Percentiles rank a stretch among this genome's conserved stretches.
phyloP scores from a whole-genome alignment of 2,329 filamentous ascomycete genomes.

The Clarireedia hainanense region DNA sequence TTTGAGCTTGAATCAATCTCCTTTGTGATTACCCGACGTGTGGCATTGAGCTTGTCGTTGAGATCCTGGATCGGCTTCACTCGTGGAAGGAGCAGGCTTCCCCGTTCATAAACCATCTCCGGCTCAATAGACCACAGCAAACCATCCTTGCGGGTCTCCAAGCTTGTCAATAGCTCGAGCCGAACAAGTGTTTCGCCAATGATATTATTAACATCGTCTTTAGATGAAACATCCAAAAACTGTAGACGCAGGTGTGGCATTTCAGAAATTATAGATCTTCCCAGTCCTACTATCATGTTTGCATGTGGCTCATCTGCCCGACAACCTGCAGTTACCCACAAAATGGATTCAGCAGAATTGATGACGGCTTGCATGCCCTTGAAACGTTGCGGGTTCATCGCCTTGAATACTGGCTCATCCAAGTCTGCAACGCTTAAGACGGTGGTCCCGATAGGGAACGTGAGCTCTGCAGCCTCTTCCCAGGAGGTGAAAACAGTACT shows the following conservation, averaged over 20 bases:
- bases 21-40: constrained; percentile 9
- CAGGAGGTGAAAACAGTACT: not conserved
- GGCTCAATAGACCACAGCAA: constrained; percentile 15
- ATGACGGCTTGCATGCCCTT: not conserved
- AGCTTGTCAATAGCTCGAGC: not conserved
- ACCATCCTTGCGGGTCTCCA: not conserved
- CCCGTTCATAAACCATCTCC: constrained; percentile 13
- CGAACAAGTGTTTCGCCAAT: constrained; percentile 12
- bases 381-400: not conserved
- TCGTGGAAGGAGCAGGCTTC: constrained; percentile 12
- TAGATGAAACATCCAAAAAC: constrained; percentile 13
- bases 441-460: constrained; percentile 1
- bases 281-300: constrained; percentile 16
- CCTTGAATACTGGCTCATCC: constrained; percentile 22
- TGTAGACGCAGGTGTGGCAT: constrained; percentile 16
- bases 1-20: not conserved
- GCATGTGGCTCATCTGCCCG: constrained; percentile 11
- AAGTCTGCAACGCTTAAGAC: constrained; percentile 24
- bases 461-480: constrained; percentile 1
- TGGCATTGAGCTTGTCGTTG: constrained; percentile 14
- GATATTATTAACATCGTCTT: constrained; percentile 7
- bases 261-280: constrained; percentile 14
- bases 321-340: constrained; percentile 17
- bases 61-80: constrained; percentile 4
- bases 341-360: constrained; percentile 7